Evolutionary conservation across 108 stramenopile species (phyloP), one percentile per base, ranked within the genome.

Genomic region (Cyclotella baltica): DNA sequence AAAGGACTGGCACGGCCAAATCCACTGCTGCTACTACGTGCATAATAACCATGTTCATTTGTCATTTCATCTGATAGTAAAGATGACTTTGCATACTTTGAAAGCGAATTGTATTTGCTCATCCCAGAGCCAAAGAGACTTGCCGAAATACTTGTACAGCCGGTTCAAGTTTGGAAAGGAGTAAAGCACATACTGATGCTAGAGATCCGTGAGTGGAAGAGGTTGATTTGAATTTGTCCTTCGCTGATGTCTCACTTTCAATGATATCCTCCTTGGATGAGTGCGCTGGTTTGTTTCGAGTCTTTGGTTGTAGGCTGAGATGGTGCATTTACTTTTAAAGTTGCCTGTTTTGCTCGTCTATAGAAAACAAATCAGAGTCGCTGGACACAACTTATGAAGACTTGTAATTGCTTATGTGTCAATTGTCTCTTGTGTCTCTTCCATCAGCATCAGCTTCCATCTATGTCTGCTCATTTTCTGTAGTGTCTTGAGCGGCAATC

Each of bases 251-350:
- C 0, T 3, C 55, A 62, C 23, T 48, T 65, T 85, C 88, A 4
- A 82, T 55, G 10, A 83, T 35, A 48, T 68, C 72, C 88, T 38
- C 10, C 77, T 84, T 67, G 62, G 65, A 8, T 56, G 52, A 53
- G 64, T 63, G 27, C 59, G 63, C 1, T 76, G 53, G 9, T 81
- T 76, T 48, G 29, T 75, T 77, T 78, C 28, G 73, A 59, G 33
- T 74, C 78, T 35, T 64, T 73, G 55, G 84, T 78, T 18, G 56
- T 43, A 34, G 80, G 80, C 51, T 81, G 80, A 36, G 73, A 74
- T 34, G 89, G 89, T 33, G 92, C 92, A 62, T 90, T 92, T 47
- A 92, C 87, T 62, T 71, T 85, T 20, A 90, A 70, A 19, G 85
- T 79, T 4, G 86, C 43, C 35, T 47, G 56, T 66, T 47, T 16